Evolutionary conservation across 2,329 filamentous ascomycete genomes (phyloP).

Genomic region (Fusarium euwallaceae): DNA sequence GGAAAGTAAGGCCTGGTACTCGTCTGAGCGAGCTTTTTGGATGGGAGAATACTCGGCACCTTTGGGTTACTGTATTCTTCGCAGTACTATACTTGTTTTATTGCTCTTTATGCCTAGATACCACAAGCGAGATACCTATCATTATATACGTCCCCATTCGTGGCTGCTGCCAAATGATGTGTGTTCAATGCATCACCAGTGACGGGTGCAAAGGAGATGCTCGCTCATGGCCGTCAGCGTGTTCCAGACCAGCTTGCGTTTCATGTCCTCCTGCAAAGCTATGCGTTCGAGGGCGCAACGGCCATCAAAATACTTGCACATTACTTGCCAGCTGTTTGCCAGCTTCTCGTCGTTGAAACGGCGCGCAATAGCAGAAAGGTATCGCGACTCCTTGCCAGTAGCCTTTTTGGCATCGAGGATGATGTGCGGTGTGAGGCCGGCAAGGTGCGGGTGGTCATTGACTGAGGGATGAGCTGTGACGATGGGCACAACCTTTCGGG

Average conservation of each 20-base stretch:
- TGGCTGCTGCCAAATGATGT: conserved; percentile 2
- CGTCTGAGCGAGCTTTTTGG: conserved; percentile 20
- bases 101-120: conserved; percentile 45
- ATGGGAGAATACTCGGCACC: conserved; percentile 28
- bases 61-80: conserved; percentile 45
- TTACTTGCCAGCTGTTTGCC: conserved; percentile 76
- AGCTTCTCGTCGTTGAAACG: conserved; percentile 69
- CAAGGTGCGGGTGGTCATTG: conserved; percentile 70
- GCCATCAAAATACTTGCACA: conserved; percentile 91
- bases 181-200: conserved; percentile 68
- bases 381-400: conserved; percentile 82
- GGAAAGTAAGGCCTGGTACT: conserved; percentile 19
- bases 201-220: conserved; percentile 74
- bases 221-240: conserved; percentile 75
- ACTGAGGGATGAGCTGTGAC: conserved; percentile 67
- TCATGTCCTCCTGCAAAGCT: conserved; percentile 85
- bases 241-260: conserved; percentile 83
- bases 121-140: conserved; percentile 43
- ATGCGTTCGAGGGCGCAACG: conserved; percentile 87
- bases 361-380: conserved; percentile 70
- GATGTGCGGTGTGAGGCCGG: conserved; percentile 71
- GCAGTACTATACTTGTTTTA: conserved; percentile 46
- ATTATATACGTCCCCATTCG: conserved; percentile 31
- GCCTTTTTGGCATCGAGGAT: conserved; percentile 85
- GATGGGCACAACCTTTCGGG: conserved; percentile 62